Evolutionary conservation across 768 basidiomycete species (phyloP).

Genomic region (Mycena filopes): DNA sequence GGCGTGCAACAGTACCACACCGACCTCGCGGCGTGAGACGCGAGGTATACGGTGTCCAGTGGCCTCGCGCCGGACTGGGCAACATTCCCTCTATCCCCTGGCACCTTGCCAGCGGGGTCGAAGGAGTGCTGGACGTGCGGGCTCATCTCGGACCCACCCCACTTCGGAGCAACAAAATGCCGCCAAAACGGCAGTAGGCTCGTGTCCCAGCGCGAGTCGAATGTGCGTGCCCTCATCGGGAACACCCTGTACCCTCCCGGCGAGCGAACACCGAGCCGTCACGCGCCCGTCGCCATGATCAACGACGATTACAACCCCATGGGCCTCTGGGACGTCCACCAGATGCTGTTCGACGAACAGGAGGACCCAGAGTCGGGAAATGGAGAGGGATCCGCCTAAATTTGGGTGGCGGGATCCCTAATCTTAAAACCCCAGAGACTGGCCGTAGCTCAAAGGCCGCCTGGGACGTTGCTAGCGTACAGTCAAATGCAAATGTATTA

Average conservation of each 20-base stretch:
- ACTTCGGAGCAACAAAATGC: background rate
- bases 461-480: slow-evolving; percentile 26
- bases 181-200: background rate
- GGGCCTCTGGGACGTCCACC: background rate
- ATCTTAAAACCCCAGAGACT: slow-evolving; percentile 19
- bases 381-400: slow-evolving; percentile 22
- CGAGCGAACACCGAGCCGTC: background rate
- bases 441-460: background rate
- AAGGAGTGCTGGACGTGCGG: slow-evolving; percentile 15
- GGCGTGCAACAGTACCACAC: background rate
- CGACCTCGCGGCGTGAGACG: background rate
- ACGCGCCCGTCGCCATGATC: slow-evolving; percentile 1
- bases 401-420: slow-evolving; percentile 19
- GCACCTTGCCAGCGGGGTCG: slow-evolving; percentile 1
- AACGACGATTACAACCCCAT: slow-evolving; percentile 18
- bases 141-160: background rate
- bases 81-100: slow-evolving; percentile 1
- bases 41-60: background rate
- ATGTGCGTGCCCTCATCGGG: background rate
- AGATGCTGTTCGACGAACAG: background rate
- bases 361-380: slow-evolving; percentile 19
- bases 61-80: background rate
- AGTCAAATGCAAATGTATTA: slow-evolving; percentile 9
- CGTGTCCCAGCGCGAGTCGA: slow-evolving; percentile 2
- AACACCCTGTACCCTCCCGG: slow-evolving; percentile 4